Conservation (phyloP, 768 basidiomycete species). For the Kwoniella sp. region DNA sequence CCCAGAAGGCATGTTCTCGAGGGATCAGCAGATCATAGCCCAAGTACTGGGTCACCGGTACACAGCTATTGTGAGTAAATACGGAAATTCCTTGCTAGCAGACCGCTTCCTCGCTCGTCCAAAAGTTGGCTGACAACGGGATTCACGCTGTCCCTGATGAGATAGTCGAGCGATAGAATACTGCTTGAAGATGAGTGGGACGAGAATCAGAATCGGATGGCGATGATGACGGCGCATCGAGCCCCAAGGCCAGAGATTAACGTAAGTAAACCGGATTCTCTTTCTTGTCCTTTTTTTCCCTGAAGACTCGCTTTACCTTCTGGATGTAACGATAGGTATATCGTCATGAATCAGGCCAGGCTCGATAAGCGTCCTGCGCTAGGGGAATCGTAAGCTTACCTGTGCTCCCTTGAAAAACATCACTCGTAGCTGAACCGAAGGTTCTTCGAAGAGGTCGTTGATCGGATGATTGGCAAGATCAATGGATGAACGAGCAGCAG, state of each 20-base stretch:
- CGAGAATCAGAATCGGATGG: background rate
- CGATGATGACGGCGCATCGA: background rate
- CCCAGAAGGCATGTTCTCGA: constrained; percentile 17
- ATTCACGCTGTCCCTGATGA: too few species aligned
- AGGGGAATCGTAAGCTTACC: too few species aligned
- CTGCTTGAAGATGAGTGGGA: background rate
- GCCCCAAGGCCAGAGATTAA: background rate
- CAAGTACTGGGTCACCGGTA: constrained; percentile 30
- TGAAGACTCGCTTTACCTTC: too few species aligned
- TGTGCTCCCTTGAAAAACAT: too few species aligned
- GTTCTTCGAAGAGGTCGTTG: background rate
- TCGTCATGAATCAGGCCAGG: too few species aligned
- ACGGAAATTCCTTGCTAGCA: background rate
- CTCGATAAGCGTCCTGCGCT: too few species aligned
- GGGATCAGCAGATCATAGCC: constrained; percentile 33
- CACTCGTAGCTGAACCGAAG: background rate
- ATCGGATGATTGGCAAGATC: too few species aligned
- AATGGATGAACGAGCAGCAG: too few species aligned
- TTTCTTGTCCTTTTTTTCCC: too few species aligned
- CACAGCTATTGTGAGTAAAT: constrained; percentile 25
- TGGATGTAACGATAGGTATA: too few species aligned
- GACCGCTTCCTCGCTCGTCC: too few species aligned
- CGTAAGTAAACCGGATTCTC: background rate
- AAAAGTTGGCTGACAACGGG: too few species aligned
- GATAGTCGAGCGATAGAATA: background rate